phyloP scores from a whole-genome alignment of 208 protist genomes.

The Wallacemonas sp. region DNA sequence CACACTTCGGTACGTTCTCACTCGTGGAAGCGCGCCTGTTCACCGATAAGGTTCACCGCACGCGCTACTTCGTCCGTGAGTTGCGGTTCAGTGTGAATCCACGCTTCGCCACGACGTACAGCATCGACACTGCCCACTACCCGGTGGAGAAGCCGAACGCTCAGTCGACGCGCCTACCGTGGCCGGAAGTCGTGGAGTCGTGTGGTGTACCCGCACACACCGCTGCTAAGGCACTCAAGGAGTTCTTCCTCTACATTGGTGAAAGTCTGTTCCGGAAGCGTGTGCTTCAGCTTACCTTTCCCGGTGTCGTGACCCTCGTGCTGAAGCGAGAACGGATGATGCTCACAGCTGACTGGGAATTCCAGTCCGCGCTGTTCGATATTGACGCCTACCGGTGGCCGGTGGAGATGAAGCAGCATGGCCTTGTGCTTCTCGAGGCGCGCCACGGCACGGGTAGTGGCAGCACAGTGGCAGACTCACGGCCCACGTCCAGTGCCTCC shows the following conservation, averaged over 20 bases:
- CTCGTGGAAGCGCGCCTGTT: slow-evolving; percentile 1
- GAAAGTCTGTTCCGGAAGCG: slow-evolving; percentile 70
- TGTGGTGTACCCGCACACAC: slow-evolving; percentile 68
- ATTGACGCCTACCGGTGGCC: slow-evolving; percentile 79
- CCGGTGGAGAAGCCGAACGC: slow-evolving; percentile 23
- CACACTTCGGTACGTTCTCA: slow-evolving; percentile 9
- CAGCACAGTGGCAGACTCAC: slow-evolving; percentile 26
- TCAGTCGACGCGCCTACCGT: slow-evolving; percentile 29
- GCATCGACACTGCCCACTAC: slow-evolving; percentile 26
- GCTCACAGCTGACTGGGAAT: slow-evolving; percentile 45
- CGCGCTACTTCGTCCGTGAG: slow-evolving; percentile 27
- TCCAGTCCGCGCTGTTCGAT: slow-evolving; percentile 62
- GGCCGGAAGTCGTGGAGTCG: slow-evolving; percentile 63
- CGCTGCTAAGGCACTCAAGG: slow-evolving; percentile 55
- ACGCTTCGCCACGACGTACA: slow-evolving; percentile 29
- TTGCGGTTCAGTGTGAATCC: slow-evolving; percentile 36
- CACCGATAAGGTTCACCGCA: slow-evolving; percentile 15
- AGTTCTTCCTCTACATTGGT: slow-evolving; percentile 84
- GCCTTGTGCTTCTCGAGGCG: slow-evolving; percentile 25
- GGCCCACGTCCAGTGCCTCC: slow-evolving; percentile 23
- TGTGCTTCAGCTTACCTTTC: slow-evolving; percentile 63
- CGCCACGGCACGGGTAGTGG: not conserved
- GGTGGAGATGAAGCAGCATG: slow-evolving; percentile 33
- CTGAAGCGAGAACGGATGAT: slow-evolving; percentile 60
- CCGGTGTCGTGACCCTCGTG: slow-evolving; percentile 55